Base-by-base conservation (phyloP, 768 basidiomycete genomes). In the Mycena epipterygia region DNA sequence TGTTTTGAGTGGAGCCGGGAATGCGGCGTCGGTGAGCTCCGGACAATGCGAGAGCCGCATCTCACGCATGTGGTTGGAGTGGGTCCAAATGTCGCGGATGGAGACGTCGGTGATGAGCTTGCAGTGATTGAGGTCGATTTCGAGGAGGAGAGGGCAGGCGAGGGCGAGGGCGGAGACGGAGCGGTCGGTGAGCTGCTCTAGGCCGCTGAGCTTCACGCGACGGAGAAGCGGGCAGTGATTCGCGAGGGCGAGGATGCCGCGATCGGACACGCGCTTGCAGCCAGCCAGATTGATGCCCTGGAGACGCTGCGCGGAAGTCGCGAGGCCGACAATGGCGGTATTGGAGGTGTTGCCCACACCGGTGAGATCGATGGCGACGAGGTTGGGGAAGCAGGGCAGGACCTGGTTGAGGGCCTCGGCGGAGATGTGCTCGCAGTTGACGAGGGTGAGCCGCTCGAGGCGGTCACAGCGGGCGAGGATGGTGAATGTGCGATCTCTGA, bases 271-370 rank as follows among this genome's bases (percentile, higher is more conserved):
- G 66, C 86, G 86, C 75, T 87, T 90, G 83, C 98, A 99, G 11
- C 92, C 92, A 29, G 89, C 89, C 46, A 99, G 84, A 79, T 98
- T 99, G 79, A 99, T 90, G 42, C 97, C 98, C 78, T 98, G 97
- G 33, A 99, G 81, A 66, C 90, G 90, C 75, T 82, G 88, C 51
- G 95, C 93, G 21, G 88, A 85, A 32, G 82, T 77, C 37, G 95
- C 93, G 30, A 99, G 86, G 42, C 89, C 89, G 46, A 89, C 83
- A 70, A 98, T 83, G 63, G 95, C 90, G 27, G 83, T 81, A 80
- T 97, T 93, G 30, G 91, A 89, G 5, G 92, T 90, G 64, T 89
- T 87, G 41, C 77, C 77, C 25, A 96, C 92, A 68, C 90, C 90
- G 0, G 91, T 92, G 61, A 97, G 87, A 81, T 98, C 97, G 75